phyloP scores from a whole-genome alignment of 345 rosid genomes.

The Toxicodendron radicans region DNA sequence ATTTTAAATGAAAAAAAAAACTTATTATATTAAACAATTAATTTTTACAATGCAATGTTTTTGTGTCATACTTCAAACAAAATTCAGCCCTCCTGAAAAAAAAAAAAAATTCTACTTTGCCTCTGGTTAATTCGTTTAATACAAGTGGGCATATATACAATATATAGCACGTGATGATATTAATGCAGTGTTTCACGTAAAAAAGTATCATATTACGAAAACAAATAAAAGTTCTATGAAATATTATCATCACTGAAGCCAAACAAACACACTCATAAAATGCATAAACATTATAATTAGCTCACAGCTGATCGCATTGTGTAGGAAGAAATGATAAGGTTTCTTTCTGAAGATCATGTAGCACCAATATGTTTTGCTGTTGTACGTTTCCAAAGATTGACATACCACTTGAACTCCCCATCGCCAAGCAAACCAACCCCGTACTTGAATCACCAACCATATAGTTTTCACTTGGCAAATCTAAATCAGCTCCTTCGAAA shows the following conservation, averaged over 20 bases:
- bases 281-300: background rate
- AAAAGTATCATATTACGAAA: too few relatives aligned
- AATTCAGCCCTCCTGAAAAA: too few relatives aligned
- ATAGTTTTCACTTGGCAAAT: slow-evolving; percentile 79
- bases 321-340: slow-evolving; percentile 70
- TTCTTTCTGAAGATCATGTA: slow-evolving; percentile 67
- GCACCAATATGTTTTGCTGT: slow-evolving; percentile 76
- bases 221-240: too few relatives aligned
- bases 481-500: slow-evolving; percentile 72
- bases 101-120: too few relatives aligned
- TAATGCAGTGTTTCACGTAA: too few relatives aligned
- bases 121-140: too few relatives aligned
- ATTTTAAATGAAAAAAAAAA: too few relatives aligned
- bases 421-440: slow-evolving; percentile 78
- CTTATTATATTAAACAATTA: too few relatives aligned
- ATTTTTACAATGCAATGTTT: too few relatives aligned
- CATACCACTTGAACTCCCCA: slow-evolving; percentile 81
- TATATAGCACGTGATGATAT: too few relatives aligned
- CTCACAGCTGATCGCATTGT: slow-evolving; percentile 58
- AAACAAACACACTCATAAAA: background rate
- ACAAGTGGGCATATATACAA: too few relatives aligned
- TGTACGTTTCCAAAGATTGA: slow-evolving; percentile 94
- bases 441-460: slow-evolving; percentile 61
- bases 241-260: background rate
- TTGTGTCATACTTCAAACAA: too few relatives aligned